A percentile compares a stretch with the other conserved stretches of the same genome.
phyloP scores from a whole-genome alignment of 176 grass and related monocot species.

The Rhynchospora breviuscula region DNA sequence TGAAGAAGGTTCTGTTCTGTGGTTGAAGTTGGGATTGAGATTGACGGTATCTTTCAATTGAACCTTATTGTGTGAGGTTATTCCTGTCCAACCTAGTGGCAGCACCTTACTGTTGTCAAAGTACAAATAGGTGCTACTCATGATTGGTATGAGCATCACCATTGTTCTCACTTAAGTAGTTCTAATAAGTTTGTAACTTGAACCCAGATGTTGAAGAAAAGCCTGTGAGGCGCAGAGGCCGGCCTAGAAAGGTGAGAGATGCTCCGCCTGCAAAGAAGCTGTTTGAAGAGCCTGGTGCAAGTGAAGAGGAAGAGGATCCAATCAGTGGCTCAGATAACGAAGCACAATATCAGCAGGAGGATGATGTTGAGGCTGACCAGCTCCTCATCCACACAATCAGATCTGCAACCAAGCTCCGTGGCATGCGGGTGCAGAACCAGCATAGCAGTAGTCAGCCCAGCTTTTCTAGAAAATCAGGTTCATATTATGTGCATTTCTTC shows the following conservation, averaged over 20 bases:
- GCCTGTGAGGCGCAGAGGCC: slow-evolving; percentile 66
- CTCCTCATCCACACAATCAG: slow-evolving; percentile 78
- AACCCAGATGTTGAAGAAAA: slow-evolving; percentile 82
- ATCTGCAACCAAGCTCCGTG: slow-evolving; percentile 72
- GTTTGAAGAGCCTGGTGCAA: slow-evolving; percentile 52
- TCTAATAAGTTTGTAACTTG: neutral
- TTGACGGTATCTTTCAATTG: neutral
- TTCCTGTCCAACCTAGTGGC: neutral
- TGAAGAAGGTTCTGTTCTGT: slow-evolving; percentile 4
- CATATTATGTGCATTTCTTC: neutral
- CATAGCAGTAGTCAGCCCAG: slow-evolving; percentile 34
- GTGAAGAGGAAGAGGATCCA: slow-evolving; percentile 74
- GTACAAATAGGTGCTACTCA: neutral
- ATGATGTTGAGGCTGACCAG: slow-evolving; percentile 60
- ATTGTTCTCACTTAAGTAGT: neutral
- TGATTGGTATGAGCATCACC: neutral
- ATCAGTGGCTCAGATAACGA: slow-evolving; percentile 58
- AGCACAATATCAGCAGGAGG: slow-evolving; percentile 41
- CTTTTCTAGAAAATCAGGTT: slow-evolving; percentile 50
- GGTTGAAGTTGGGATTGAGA: neutral
- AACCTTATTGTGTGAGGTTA: neutral
- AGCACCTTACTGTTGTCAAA: neutral
- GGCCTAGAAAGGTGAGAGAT: slow-evolving; percentile 77
- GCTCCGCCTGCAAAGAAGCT: slow-evolving; percentile 57
- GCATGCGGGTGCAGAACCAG: slow-evolving; percentile 50